Base-by-base conservation (phyloP, 345 rosid genomes). In the Physaria fendleri region DNA sequence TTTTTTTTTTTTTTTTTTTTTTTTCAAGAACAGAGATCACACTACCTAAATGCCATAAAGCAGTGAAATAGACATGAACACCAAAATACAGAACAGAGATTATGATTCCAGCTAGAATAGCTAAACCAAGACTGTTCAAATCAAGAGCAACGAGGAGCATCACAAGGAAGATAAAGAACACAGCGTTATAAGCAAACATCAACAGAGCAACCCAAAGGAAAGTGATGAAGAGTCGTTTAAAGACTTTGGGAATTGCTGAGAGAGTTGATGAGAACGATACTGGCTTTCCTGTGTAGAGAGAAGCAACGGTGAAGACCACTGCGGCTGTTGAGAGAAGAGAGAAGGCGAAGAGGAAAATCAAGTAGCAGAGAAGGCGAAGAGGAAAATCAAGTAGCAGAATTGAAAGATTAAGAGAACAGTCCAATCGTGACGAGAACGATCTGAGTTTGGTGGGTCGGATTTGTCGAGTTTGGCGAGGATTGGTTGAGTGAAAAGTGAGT, bases 31-130 rank as follows among this genome's bases (percentile, higher is more conserved):
- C 99, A 45, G 97, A 93, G 6, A 85, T 81, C 47, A 93, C 99
- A 43, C 99, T 93, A 25, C 92, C 99, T 77, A 93, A 53, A 78
- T 93, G 99, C 97, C 97, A 93, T n/a, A 83, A 18, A 1, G 95
- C 97, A n/a, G 99, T 89, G 49, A 93, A 89, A 50, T 79, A 89
- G 11, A 93, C 88, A 56, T 93, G 97, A 59, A 93, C 92, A 21
- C 79, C 89, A 52, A 85, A 59, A 44, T 83, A 85, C 1, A 85
- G 69, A 56, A 82, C 59, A 55, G 78, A 69, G 42, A 85, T 78
- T 5, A 72, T 76, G 20, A 83, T 3, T 16, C 78, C 24, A 0
- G 82, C 66, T 18, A 85, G 24, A 8, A 87, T 0, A 6, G 77
- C 73, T 41, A 93, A 52, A 8, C 83, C 40, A 5, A 77, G 2